phyloP scores from a whole-genome alignment of 805 yeast genomes.

The Candida pini region DNA sequence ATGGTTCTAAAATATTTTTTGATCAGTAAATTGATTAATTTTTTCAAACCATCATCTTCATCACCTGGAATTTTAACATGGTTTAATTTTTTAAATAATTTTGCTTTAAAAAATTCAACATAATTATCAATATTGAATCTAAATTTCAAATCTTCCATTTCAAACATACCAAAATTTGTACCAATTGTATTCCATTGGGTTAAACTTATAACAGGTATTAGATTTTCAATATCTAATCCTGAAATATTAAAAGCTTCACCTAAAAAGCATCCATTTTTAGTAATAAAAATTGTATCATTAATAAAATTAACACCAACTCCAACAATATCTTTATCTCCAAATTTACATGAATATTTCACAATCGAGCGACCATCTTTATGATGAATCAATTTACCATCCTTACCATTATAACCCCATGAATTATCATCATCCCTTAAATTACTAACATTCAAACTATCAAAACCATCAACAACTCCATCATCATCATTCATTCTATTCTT shows the following conservation, averaged over 20 bases:
- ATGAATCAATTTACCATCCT: conserved; percentile 38
- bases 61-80: conserved; percentile 10
- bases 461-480: too few species aligned
- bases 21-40: conserved; percentile 17
- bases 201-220: conserved; percentile 48
- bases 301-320: conserved; percentile 82
- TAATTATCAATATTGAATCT: conserved; percentile 45
- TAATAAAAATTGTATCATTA: conserved; percentile 59
- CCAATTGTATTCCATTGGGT: conserved; percentile 35
- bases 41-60: conserved; percentile 15
- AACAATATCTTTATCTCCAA: conserved; percentile 56
- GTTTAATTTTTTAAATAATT: conserved; percentile 17
- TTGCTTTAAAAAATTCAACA: conserved; percentile 33
- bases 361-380: conserved; percentile 31
- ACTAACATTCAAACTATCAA: conserved; percentile 16
- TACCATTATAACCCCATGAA: conserved; percentile 51
- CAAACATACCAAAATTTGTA: conserved; percentile 49
- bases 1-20: conserved; percentile 50
- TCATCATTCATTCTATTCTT: too few species aligned
- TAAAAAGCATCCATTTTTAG: conserved; percentile 70
- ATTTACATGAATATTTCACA: conserved; percentile 37
- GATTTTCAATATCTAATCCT: conserved; percentile 15
- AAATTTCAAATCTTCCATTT: conserved; percentile 29
- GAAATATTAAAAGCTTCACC: conserved; percentile 50
- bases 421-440: conserved; percentile 45